phyloP scores from a whole-genome alignment of 2,329 filamentous ascomycete species.

The Didymella pinodella region DNA sequence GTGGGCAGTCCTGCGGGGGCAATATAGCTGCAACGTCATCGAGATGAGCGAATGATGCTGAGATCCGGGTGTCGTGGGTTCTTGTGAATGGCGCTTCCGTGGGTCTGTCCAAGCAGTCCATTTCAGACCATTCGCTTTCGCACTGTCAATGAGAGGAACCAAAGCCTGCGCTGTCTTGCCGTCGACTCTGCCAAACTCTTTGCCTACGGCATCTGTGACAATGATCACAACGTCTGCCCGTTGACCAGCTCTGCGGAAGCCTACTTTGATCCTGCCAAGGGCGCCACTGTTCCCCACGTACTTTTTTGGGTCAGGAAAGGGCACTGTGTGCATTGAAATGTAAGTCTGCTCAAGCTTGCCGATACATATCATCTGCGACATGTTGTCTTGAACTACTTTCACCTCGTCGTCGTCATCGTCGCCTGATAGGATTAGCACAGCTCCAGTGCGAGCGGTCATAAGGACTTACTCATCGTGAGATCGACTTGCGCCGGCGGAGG shows the following conservation, averaged over 20 bases:
- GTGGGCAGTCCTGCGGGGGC: slow-evolving; percentile 70
- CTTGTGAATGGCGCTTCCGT: slow-evolving; percentile 70
- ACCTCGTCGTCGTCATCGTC: slow-evolving; percentile 73
- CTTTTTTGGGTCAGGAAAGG: slow-evolving; percentile 70
- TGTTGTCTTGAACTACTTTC: slow-evolving; percentile 65
- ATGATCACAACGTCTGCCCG: slow-evolving; percentile 72
- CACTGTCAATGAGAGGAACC: slow-evolving; percentile 73
- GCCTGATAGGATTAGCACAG: slow-evolving; percentile 42
- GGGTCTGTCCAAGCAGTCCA: slow-evolving; percentile 75
- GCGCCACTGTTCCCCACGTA: slow-evolving; percentile 64
- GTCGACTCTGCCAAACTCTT: slow-evolving; percentile 80
- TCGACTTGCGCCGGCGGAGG: slow-evolving; percentile 30
- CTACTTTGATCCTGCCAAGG: slow-evolving; percentile 75
- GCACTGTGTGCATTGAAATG: slow-evolving; percentile 73
- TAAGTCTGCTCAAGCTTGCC: slow-evolving; percentile 75
- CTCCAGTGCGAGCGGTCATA: background rate
- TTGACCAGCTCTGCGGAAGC: slow-evolving; percentile 66
- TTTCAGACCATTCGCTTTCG: slow-evolving; percentile 68
- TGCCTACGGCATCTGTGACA: slow-evolving; percentile 74
- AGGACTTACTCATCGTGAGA: slow-evolving; percentile 46
- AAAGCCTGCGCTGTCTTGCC: slow-evolving; percentile 71
- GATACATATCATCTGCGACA: slow-evolving; percentile 78
- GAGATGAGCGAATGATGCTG: slow-evolving; percentile 46
- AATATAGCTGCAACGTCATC: slow-evolving; percentile 81
- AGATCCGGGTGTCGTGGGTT: slow-evolving; percentile 29